Evolutionary conservation across 2,329 filamentous ascomycete genomes (phyloP).

Genomic region (Fusarium udum): DNA sequence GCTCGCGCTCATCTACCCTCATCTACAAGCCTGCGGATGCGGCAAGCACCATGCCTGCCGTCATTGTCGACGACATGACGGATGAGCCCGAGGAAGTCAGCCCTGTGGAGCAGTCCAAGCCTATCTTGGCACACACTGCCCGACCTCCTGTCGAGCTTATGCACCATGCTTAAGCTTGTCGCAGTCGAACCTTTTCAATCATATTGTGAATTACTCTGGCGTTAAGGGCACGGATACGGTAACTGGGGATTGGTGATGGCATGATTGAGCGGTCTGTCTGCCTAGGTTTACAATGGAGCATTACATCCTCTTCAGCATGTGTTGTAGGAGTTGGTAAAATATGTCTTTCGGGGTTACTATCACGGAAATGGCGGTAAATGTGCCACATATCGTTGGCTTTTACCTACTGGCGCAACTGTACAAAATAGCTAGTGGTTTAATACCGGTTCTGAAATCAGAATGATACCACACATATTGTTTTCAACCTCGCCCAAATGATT

Average conservation of each 20-base stretch:
- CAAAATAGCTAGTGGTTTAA: constrained; percentile 23
- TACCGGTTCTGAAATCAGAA: constrained; percentile 18
- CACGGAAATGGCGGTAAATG: constrained; percentile 10
- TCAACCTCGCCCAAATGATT: background rate
- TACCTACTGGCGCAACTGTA: constrained; percentile 16
- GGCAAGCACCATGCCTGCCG: constrained; percentile 68
- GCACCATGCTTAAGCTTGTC: constrained; percentile 49
- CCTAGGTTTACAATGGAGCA: constrained; percentile 25
- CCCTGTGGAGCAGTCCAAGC: constrained; percentile 54
- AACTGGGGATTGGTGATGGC: background rate
- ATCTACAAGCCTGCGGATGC: constrained; percentile 69
- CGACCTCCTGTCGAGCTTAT: constrained; percentile 74
- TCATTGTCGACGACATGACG: constrained; percentile 74
- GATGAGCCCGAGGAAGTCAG: constrained; percentile 60
- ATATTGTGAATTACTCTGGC: constrained; percentile 26
- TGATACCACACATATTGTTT: background rate
- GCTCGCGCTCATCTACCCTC: constrained; percentile 71
- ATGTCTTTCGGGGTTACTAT: constrained; percentile 12
- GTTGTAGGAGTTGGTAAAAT: constrained; percentile 38
- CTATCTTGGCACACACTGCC: constrained; percentile 68
- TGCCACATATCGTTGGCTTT: constrained; percentile 8
- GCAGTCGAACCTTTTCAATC: background rate
- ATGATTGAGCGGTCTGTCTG: constrained; percentile 20
- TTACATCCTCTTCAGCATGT: constrained; percentile 27
- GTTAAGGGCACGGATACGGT: constrained; percentile 30